Evolutionary conservation across 805 yeast genomes (phyloP), one percentile per base, ranked within the genome.

Genomic region (Spathaspora hagerdaliae): DNA sequence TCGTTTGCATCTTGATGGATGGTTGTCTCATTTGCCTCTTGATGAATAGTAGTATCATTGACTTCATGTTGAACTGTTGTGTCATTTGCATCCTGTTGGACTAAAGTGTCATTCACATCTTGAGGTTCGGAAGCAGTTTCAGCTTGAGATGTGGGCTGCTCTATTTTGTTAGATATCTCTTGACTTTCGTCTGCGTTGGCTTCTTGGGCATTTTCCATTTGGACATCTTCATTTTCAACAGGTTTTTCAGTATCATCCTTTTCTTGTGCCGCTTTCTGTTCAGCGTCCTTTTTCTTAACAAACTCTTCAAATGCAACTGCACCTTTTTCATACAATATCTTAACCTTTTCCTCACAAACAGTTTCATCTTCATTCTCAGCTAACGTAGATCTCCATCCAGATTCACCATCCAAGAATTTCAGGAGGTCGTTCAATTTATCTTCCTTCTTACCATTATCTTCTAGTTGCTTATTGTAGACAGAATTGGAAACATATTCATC

Each of bases 401-500:
- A 48, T 10, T 67, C 74, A 33, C 84, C 80, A 37, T 80, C 73
- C 36, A 82, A 48, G 36, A 73, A 69, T 9, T 60, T 64, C 36
- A 57, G 57, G 40, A 80, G 61, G 9, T 60, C 52, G 4, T 61
- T 55, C 7, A 60, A 51, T 51, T 65, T 72, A 15, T 65, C 71
- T 7, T 55, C 61, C n/a, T 48, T 57, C 6, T 56, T 43, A 37
- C 53, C 46, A 14, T 46, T 39, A 9, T 60, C 60, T 13, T 62
- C 70, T 2, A 55, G 46, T 29, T 64, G 71, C 43, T 63, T 71
- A 44, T 60, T 68, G 49, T 72, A 81, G 13, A 79, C 69, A 1
- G 82, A 67, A 49, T 73, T 75, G 41, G 95, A 74, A 2, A 88
- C 77, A 56, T 86, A 89, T 51, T 83, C 84, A 67, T 94, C 99